phyloP scores from a whole-genome alignment of 768 basidiomycete genomes.

The Termitomyces sp. region DNA sequence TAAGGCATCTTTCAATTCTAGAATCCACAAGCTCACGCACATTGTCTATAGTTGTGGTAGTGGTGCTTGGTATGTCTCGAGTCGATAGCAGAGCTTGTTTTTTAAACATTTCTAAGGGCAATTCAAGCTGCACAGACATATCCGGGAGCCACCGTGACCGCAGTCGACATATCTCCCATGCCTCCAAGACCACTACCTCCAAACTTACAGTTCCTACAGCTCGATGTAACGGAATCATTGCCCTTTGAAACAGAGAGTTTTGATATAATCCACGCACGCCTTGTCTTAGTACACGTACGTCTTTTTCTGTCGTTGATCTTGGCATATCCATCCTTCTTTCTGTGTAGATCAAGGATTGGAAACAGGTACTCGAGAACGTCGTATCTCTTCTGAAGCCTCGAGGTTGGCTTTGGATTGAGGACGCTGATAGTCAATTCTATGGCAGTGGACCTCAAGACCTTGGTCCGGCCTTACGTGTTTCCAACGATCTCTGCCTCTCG shows the following conservation, averaged over 20 bases:
- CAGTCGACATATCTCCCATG: neutral
- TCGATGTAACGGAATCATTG: neutral
- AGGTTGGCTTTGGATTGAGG: constrained; percentile 6
- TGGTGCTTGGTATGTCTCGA: neutral
- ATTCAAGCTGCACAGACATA: constrained; percentile 1
- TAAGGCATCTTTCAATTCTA: neutral
- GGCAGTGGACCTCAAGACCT: neutral
- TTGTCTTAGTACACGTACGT: neutral
- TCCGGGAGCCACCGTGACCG: neutral
- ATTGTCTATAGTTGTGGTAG: neutral
- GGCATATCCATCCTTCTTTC: neutral
- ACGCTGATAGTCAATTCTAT: neutral
- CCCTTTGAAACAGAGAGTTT: neutral
- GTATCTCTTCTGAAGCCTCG: constrained; percentile 1
- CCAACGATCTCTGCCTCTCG: neutral
- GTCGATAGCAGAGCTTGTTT: neutral
- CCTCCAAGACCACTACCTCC: neutral
- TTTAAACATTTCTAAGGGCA: neutral
- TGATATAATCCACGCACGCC: neutral
- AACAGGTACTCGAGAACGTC: neutral
- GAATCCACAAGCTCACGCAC: neutral
- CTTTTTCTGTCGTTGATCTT: neutral
- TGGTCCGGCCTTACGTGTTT: neutral
- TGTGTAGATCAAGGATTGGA: neutral
- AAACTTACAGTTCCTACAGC: neutral